Evolutionary conservation across 352 stramenopile species (phyloP).

Genomic region (Phytopythium mirpurense): DNA sequence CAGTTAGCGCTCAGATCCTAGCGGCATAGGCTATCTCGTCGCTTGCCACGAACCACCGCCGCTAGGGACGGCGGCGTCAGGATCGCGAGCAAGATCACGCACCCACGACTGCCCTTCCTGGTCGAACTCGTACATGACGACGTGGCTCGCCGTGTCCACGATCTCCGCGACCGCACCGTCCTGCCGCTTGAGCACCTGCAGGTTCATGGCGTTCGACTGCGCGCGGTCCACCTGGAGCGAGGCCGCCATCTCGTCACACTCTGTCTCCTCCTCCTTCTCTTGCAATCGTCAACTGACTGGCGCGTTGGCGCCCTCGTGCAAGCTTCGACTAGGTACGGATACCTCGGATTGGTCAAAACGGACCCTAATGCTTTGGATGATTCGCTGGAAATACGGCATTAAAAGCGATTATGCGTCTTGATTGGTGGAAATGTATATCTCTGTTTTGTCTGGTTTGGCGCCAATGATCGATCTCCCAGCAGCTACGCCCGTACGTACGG

Average conservation of each 20-base stretch:
- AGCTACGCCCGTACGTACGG: too few species aligned
- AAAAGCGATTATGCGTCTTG: not conserved
- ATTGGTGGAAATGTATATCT: constrained; percentile 2
- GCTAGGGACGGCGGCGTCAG: too few species aligned
- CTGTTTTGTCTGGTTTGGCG: not conserved
- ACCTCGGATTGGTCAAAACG: not conserved
- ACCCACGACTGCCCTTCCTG: constrained; percentile 80
- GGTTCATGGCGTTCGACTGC: constrained; percentile 84
- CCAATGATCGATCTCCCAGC: too few species aligned
- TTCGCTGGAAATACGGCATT: not conserved
- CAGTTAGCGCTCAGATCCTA: not conserved
- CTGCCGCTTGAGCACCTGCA: constrained; percentile 83
- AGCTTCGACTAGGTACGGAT: not conserved
- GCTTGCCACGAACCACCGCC: too few species aligned
- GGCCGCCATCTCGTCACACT: constrained; percentile 28
- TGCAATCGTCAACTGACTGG: not conserved
- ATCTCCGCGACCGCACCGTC: constrained; percentile 78
- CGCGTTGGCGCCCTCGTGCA: not conserved
- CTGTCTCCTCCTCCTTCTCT: not conserved
- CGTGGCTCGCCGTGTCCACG: constrained; percentile 79
- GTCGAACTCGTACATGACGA: constrained; percentile 88
- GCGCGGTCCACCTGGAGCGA: constrained; percentile 66
- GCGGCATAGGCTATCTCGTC: too few species aligned
- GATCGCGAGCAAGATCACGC: constrained; percentile 11
- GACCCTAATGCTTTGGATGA: not conserved